Percentiles rank a stretch among this genome's conserved stretches.
These are phyloP conservation scores for Tylopilus sp. DNA, from an alignment of 1,284 basidiomycete species.

Conservation along the genomic window DNA sequence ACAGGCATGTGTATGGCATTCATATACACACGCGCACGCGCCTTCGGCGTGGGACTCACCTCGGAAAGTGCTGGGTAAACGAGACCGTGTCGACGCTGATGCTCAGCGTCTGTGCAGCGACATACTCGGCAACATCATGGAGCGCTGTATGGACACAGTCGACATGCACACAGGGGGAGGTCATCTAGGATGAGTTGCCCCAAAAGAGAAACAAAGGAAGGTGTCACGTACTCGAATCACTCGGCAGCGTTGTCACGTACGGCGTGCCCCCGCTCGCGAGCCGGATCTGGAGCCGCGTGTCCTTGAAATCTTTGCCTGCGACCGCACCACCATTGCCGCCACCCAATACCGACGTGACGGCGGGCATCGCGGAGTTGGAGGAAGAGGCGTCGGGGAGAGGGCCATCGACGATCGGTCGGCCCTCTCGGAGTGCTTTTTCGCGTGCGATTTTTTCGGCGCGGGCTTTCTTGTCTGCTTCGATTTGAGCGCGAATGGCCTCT, in stretches of 20 bases:
- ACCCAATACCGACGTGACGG: slow-evolving; percentile 35
- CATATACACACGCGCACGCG: too few relatives aligned
- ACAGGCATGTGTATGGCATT: too few relatives aligned
- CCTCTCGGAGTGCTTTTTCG: slow-evolving; percentile 86
- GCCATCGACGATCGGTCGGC: slow-evolving; percentile 43
- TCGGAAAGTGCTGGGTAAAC: slow-evolving; percentile 78
- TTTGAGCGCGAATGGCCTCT: slow-evolving; percentile 84
- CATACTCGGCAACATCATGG: slow-evolving; percentile 78
- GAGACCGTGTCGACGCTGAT: slow-evolving; percentile 72
- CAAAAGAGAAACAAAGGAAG: background rate
- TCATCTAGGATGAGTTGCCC: too few relatives aligned
- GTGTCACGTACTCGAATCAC: slow-evolving; percentile 63
- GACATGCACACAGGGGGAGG: too few relatives aligned
- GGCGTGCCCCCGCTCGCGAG: slow-evolving; percentile 75
- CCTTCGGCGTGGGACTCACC: slow-evolving; percentile 43
- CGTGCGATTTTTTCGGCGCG: slow-evolving; percentile 82
- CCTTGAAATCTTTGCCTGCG: slow-evolving; percentile 71
- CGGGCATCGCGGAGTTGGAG: slow-evolving; percentile 27
- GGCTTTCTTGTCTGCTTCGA: slow-evolving; percentile 86
- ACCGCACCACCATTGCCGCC: slow-evolving; percentile 30
- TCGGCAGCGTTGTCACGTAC: slow-evolving; percentile 73
- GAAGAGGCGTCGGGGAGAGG: background rate
- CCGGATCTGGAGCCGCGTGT: slow-evolving; percentile 82
- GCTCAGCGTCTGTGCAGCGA: slow-evolving; percentile 66
- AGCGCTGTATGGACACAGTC: slow-evolving; percentile 50